These are phyloP conservation scores for Cicer bijugum DNA, from an alignment of 306 rosid species.

Conservation along the genomic window DNA sequence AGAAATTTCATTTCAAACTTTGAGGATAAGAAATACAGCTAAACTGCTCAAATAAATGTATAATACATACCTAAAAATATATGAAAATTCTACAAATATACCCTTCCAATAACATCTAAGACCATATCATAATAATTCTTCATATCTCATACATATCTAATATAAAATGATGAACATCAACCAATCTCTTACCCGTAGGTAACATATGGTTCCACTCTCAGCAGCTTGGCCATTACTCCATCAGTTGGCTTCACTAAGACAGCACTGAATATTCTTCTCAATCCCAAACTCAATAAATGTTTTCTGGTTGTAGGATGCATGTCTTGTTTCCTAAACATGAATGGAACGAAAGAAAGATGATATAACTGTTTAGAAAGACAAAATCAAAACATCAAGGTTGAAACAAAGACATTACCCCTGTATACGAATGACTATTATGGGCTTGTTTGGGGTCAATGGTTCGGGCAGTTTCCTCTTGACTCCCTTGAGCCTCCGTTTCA, in stretches of 20 bases:
- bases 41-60: no score
- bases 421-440: conserved; percentile 69
- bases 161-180: conserved; percentile 19
- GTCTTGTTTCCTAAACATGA: conserved; percentile 65
- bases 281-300: conserved; percentile 58
- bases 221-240: conserved; percentile 63
- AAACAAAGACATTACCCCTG: conserved; percentile 56
- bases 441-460: conserved; percentile 38
- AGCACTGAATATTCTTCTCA: conserved; percentile 70
- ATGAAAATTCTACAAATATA: conserved; percentile 2
- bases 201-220: conserved; percentile 81
- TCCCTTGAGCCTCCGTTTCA: conserved; percentile 72
- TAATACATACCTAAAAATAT: neutral
- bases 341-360: neutral
- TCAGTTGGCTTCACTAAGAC: conserved; percentile 74
- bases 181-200: conserved; percentile 72
- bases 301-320: conserved; percentile 78
- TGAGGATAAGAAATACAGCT: no score
- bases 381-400: neutral
- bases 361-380: neutral
- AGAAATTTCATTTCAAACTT: no score
- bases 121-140: neutral
- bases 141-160: neutral
- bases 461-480: conserved; percentile 62
- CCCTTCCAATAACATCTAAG: neutral